These are phyloP conservation scores for Albifimbria verrucaria DNA, from an alignment of 2,329 filamentous ascomycete genomes.

Conservation along the genomic window DNA sequence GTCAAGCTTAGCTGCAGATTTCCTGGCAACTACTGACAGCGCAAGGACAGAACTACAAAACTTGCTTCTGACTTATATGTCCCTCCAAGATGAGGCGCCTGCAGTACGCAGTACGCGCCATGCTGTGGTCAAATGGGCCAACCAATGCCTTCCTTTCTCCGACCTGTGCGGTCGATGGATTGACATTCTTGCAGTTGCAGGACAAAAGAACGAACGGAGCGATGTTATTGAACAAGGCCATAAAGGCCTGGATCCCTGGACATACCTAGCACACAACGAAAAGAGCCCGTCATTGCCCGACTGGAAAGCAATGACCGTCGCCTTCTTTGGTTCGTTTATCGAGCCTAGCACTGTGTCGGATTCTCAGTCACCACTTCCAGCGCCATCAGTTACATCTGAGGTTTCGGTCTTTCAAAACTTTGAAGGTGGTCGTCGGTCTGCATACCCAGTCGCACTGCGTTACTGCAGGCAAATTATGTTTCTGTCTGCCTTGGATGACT, in stretches of 20 bases:
- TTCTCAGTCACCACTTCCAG: constrained; percentile 26
- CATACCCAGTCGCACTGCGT: constrained; percentile 66
- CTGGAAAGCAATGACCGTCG: constrained; percentile 48
- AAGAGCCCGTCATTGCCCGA: constrained; percentile 40
- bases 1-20: constrained; percentile 62
- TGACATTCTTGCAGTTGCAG: constrained; percentile 75
- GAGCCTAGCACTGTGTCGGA: constrained; percentile 11
- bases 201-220: constrained; percentile 63
- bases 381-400: constrained; percentile 21
- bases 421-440: constrained; percentile 40
- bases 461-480: constrained; percentile 60
- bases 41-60: constrained; percentile 33
- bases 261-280: constrained; percentile 43
- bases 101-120: constrained; percentile 73
- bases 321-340: constrained; percentile 45
- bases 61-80: constrained; percentile 69
- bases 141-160: constrained; percentile 76
- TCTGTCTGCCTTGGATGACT: constrained; percentile 44
- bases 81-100: constrained; percentile 42
- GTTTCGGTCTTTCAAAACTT: constrained; percentile 43
- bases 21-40: constrained; percentile 30
- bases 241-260: constrained; percentile 75
- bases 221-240: constrained; percentile 88
- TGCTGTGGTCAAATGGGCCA: constrained; percentile 83
- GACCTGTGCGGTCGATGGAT: constrained; percentile 84